phyloP scores from a whole-genome alignment of 306 rosid genomes.

The Quillaja saponaria region DNA sequence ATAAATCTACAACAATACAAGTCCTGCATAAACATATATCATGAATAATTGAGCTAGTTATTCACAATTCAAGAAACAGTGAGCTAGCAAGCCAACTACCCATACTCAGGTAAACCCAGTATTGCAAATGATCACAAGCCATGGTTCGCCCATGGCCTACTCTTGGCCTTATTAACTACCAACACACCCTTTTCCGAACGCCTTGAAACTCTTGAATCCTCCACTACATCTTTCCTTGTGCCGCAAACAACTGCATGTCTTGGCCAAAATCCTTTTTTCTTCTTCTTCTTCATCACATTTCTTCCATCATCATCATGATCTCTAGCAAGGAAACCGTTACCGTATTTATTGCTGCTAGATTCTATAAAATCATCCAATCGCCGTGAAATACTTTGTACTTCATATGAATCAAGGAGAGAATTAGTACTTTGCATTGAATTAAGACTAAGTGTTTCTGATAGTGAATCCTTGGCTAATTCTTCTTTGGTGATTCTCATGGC shows the following conservation, averaged over 20 bases:
- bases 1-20: no score
- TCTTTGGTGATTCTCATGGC: constrained; percentile 36
- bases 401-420: constrained; percentile 65
- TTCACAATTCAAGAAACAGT: no score
- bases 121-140: constrained; percentile 14
- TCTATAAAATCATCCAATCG: constrained; percentile 45
- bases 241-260: constrained; percentile 54
- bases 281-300: constrained; percentile 32
- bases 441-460: constrained; percentile 12
- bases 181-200: constrained; percentile 23
- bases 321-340: background rate
- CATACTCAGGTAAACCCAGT: no score
- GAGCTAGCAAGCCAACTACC: no score
- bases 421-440: background rate
- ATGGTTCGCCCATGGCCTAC: constrained; percentile 25
- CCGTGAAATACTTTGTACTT: constrained; percentile 58
- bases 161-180: constrained; percentile 1
- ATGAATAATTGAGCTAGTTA: no score
- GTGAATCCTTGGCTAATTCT: background rate
- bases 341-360: constrained; percentile 23
- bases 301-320: background rate
- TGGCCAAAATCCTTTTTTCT: constrained; percentile 39
- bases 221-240: constrained; percentile 52
- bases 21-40: no score
- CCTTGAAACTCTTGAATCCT: constrained; percentile 11